Evolutionary conservation across 257 asterid species (phyloP).

Genomic region (Thymus mandschuricus): DNA sequence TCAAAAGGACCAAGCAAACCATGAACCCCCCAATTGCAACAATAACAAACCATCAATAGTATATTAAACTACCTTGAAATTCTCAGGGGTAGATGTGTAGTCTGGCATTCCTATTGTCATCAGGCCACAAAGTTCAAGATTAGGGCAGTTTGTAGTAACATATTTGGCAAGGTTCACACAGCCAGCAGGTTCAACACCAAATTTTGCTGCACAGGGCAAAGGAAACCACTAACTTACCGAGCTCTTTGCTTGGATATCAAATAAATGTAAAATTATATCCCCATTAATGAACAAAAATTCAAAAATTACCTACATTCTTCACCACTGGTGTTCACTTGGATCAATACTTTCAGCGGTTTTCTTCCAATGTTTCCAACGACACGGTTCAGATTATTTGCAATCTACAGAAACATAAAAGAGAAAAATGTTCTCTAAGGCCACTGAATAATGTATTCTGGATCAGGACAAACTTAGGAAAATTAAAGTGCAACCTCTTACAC

Average conservation of each 20-base stretch:
- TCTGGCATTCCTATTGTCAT: conserved; percentile 99
- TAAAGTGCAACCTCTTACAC: background rate
- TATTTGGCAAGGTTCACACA: conserved; percentile 78
- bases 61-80: conserved; percentile 69
- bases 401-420: conserved; percentile 50
- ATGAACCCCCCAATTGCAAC: background rate
- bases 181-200: conserved; percentile 76
- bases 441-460: conserved; percentile 17
- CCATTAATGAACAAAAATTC: conserved; percentile 34
- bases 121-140: conserved; percentile 86
- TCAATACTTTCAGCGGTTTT: conserved; percentile 78
- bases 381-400: conserved; percentile 84
- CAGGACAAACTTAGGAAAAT: background rate
- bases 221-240: conserved; percentile 22
- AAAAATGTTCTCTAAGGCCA: conserved; percentile 2
- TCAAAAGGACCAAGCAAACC: background rate
- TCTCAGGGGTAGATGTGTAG: conserved; percentile 96
- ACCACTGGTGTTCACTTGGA: conserved; percentile 98
- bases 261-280: background rate
- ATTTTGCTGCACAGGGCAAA: conserved; percentile 67
- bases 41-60: background rate
- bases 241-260: conserved; percentile 14
- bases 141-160: conserved; percentile 65
- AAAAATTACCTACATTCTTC: conserved; percentile 88
- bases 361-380: conserved; percentile 76